Percentiles rank a stretch among this genome's conserved stretches.
phyloP scores from a whole-genome alignment of 805 yeast species.

The Clavispora phyllophila region DNA sequence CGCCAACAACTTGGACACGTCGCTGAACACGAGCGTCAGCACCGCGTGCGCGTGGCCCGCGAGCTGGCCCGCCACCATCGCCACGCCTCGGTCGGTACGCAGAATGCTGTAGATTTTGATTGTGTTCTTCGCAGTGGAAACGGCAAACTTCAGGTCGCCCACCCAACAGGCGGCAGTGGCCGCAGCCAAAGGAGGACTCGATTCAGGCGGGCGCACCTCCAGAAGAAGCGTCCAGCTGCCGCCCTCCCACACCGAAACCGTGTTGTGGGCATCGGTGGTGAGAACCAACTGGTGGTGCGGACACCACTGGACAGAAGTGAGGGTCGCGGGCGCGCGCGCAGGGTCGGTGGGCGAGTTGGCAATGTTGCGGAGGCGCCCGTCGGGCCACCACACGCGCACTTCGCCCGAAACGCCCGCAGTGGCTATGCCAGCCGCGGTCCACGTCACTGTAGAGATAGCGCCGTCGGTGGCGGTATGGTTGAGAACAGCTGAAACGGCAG shows the following conservation, averaged over 20 bases:
- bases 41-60: constrained; percentile 63
- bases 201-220: constrained; percentile 18
- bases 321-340: constrained; percentile 26
- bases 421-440: constrained; percentile 64
- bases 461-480: constrained; percentile 26
- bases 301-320: constrained; percentile 60
- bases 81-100: constrained; percentile 8
- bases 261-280: constrained; percentile 47
- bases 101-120: constrained; percentile 49
- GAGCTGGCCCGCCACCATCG: constrained; percentile 25
- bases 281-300: constrained; percentile 48
- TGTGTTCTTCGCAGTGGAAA: constrained; percentile 56
- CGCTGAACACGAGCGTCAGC: constrained; percentile 51
- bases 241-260: constrained; percentile 61
- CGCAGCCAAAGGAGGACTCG: constrained; percentile 1
- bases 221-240: constrained; percentile 30
- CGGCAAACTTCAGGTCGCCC: constrained; percentile 59
- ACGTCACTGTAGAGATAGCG: constrained; percentile 37
- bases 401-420: constrained; percentile 71
- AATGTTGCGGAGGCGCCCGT: constrained; percentile 57
- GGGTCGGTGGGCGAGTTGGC: constrained; percentile 20
- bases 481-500: constrained; percentile 24
- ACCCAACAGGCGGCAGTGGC: constrained; percentile 67
- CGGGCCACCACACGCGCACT: constrained; percentile 70
- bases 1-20: constrained; percentile 49